Base-by-base conservation (phyloP, 768 basidiomycete species). In the Lentinula edodes region DNA sequence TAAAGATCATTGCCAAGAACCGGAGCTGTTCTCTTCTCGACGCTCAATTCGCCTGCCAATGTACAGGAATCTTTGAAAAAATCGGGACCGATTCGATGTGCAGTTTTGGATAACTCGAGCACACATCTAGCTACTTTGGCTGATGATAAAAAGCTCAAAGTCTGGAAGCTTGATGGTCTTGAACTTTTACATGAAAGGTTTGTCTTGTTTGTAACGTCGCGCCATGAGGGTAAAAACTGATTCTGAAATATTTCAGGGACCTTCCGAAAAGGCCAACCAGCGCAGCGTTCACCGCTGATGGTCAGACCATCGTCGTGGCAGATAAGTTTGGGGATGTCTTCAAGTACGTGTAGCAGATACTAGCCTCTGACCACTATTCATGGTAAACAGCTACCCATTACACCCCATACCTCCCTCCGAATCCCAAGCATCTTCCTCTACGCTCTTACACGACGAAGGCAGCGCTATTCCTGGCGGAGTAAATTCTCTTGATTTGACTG, bases 241-340 rank as follows among this genome's bases (percentile, higher is more conserved):
- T 13, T 61, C 62, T 58, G 20, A 32, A 23, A 48, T 32, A 43
- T 58, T 13, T 38, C 58, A 95, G 95, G 51, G 88, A 91, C 63
- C 77, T 95, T 2, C 87, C 90, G 0, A 98, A 98, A 74, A 88
- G 88, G 62, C 86, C 92, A 0, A 94, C 93, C 0, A 78, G 77
- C 1, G 69, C 97, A 32, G 71, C 74, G 0, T 86, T 97, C 66
- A 86, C 88, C 0, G 74, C 69, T 5, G 80, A 87, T 48, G 82
- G 80, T 0, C 74, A 83, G 63, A 85, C 81, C 0, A 86, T 99
- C 62, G 71, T 98, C 2, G 85, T 92, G 12, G 85, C 93, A 2
- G 96, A 99, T 74, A 98, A 97, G 73, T 95, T 97, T 64, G 96
- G 96, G 0, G 96, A 98, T 69, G 83, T 96, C 43, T 96, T 94